Evolutionary conservation across 192 early-diverging fungal species (phyloP), one percentile per base, ranked within the genome.

Genomic region (Coemansia sp.): DNA sequence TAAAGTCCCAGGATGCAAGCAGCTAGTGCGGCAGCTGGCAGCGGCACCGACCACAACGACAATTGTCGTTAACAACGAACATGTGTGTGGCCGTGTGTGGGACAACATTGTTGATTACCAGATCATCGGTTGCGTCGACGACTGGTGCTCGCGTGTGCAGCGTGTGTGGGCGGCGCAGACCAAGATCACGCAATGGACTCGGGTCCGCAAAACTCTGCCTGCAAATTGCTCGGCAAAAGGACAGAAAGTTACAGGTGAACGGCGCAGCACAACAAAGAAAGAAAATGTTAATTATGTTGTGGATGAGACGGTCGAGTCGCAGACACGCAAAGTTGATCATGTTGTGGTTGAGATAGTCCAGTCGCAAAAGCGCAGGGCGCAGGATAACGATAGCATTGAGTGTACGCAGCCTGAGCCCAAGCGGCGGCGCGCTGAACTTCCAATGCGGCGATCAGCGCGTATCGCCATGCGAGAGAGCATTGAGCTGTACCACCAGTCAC

Each of bases 1-100:
- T 1, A 83, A 83, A 57, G 77, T 84, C 22, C 78, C 73, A 32
- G 83, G 83, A 1, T 81, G 78, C 43, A 65, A 67, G 16, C 72
- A 81, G 74, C 78, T 81, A 13, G 73, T 81, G 23, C 54, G 55
- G 19, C 62, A 62, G 22, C 59, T 81, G 59, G 78, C 78, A 20
- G 62, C 39, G 9, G 70, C 72, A 20, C 60, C 78, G 29, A 60
- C 64, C 1, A 75, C 72, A 1, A 49, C 68, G 14, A 75, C 74
- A 6, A 49, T 81, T 12, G 12, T 81, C 23, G 66, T 81, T 52
- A 81, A 81, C 70, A 74, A 75, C 51, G 78, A 81, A 59, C 78
- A 73, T 14, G 69, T 81, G 29, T 81, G 78, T 20, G 74, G 73
- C 9, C 71, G 68, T 37, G 68, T 56, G 38, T 81, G 78, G 78